Evolutionary conservation across 345 rosid species (phyloP).

Genomic region (Chamaenerion angustifolium): DNA sequence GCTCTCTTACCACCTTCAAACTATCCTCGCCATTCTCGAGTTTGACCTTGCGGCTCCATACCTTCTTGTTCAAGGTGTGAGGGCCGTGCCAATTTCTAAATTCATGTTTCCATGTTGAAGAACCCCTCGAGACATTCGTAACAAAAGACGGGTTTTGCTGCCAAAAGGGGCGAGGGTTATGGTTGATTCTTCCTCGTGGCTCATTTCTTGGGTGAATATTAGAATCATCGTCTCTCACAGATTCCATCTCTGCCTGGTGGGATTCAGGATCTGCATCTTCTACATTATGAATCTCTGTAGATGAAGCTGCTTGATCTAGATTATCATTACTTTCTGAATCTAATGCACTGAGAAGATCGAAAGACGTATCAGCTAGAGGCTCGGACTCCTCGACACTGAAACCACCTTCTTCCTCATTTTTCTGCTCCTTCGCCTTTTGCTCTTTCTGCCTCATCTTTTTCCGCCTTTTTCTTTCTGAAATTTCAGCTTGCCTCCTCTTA

Average conservation of each 20-base stretch:
- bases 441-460: constrained; percentile 79
- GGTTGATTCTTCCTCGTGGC: constrained; percentile 10
- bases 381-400: constrained; percentile 31
- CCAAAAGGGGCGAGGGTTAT: constrained; percentile 16
- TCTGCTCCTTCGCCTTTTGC: constrained; percentile 65
- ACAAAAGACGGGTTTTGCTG: constrained; percentile 29
- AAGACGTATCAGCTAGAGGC: constrained; percentile 29
- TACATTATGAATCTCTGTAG: constrained; percentile 22
- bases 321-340: constrained; percentile 30
- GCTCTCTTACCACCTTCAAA: constrained; percentile 16
- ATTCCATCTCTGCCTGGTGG: constrained; percentile 27
- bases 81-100: constrained; percentile 43
- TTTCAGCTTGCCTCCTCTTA: constrained; percentile 70
- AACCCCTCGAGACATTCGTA: constrained; percentile 32
- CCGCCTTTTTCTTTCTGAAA: constrained; percentile 68
- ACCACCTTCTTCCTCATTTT: constrained; percentile 23
- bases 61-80: constrained; percentile 30
- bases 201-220: constrained; percentile 22
- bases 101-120: constrained; percentile 30
- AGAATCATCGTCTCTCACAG: constrained; percentile 18
- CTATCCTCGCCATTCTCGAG: constrained; percentile 26
- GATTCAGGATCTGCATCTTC: constrained; percentile 31
- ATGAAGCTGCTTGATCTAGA: constrained; percentile 23
- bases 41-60: constrained; percentile 67
- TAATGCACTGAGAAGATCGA: constrained; percentile 20